Evolutionary conservation across 2,329 filamentous ascomycete genomes (phyloP).

Genomic region (Nectriaceae sp.): DNA sequence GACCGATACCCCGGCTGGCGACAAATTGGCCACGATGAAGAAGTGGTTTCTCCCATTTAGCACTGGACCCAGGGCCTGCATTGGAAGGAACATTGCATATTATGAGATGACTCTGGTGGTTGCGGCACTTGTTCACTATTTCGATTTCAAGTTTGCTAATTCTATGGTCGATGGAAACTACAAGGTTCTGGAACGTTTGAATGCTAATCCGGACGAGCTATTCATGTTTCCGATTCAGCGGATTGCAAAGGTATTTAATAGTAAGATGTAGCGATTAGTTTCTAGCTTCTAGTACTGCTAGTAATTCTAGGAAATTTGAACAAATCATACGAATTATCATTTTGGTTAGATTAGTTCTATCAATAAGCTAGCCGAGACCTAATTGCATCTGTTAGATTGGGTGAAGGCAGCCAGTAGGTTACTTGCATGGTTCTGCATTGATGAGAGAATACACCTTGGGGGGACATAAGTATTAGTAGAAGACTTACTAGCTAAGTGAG

Average conservation of each 20-base stretch:
- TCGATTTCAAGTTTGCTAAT: not conserved
- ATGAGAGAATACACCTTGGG: too few species aligned
- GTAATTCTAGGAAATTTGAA: too few species aligned
- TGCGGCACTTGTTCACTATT: not conserved
- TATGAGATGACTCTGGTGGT: not conserved
- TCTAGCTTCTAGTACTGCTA: too few species aligned
- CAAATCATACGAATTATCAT: too few species aligned
- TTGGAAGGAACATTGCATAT: not conserved
- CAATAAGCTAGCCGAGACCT: too few species aligned
- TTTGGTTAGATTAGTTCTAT: too few species aligned
- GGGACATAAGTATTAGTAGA: too few species aligned
- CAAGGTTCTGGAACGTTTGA: not conserved
- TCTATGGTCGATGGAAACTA: not conserved
- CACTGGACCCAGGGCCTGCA: not conserved
- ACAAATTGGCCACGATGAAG: not conserved
- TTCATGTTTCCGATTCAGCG: not conserved
- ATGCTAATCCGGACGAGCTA: not conserved
- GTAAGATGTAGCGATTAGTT: too few species aligned
- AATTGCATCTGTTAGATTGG: too few species aligned
- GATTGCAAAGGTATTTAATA: not conserved
- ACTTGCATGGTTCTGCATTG: too few species aligned
- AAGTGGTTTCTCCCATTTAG: not conserved
- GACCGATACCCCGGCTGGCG: not conserved
- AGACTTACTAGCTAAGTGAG: too few species aligned
- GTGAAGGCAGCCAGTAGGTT: too few species aligned